phyloP scores from a whole-genome alignment of 345 rosid genomes.

The Limnanthes douglasii region DNA sequence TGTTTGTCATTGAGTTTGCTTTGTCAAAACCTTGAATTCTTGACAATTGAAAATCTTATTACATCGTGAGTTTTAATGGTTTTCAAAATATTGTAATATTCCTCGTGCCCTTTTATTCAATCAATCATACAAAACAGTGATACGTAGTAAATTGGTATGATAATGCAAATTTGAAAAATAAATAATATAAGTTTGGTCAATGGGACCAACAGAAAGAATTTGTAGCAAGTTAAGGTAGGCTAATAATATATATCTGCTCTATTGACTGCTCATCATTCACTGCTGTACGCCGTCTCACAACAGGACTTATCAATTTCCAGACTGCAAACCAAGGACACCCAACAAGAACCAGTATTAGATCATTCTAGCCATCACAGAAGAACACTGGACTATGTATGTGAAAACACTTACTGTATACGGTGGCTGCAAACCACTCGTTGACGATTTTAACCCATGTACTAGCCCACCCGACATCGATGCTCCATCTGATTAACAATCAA shows the following conservation, averaged over 20 bases:
- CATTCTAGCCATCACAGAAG: not conserved
- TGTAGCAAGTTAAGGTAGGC: conserved; percentile 7
- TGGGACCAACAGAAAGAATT: not conserved
- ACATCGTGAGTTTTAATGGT: too few relatives aligned
- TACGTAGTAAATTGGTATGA: too few relatives aligned
- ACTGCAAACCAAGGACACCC: conserved; percentile 22
- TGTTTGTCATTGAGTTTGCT: too few relatives aligned
- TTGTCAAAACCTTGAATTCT: too few relatives aligned
- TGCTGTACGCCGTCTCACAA: conserved; percentile 35
- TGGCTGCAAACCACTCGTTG: conserved; percentile 83
- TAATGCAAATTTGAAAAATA: too few relatives aligned
- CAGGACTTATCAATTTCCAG: conserved; percentile 66
- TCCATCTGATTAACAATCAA: conserved; percentile 40
- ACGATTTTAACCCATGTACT: conserved; percentile 90
- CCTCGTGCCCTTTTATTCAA: too few relatives aligned
- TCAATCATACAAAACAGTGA: too few relatives aligned
- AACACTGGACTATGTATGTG: not conserved
- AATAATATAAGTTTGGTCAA: too few relatives aligned
- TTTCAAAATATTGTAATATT: too few relatives aligned
- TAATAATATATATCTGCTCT: conserved; percentile 12
- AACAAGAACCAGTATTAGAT: not conserved
- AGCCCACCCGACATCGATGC: conserved; percentile 84
- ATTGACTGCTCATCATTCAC: conserved; percentile 14
- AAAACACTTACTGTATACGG: conserved; percentile 54
- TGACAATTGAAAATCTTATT: too few relatives aligned